A percentile compares a stretch with the other conserved stretches of the same genome.
phyloP scores from a whole-genome alignment of 768 basidiomycete genomes.

The Lyophyllum atratum region DNA sequence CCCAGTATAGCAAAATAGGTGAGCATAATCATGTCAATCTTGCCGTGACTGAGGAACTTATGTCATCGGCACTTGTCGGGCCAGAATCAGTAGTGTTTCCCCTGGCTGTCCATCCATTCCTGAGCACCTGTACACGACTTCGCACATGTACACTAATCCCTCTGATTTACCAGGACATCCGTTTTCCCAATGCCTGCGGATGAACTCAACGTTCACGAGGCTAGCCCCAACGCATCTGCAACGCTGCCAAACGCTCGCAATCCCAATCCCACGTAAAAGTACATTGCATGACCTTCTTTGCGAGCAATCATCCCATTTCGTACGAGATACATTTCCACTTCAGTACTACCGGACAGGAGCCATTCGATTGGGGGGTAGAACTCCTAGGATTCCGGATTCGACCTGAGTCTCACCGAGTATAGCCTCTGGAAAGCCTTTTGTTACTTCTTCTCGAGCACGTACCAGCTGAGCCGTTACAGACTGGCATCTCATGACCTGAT shows the following conservation, averaged over 20 bases:
- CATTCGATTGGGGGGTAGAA: not conserved
- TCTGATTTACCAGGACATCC: not conserved
- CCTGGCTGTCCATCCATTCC: not conserved
- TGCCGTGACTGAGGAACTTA: too few relatives aligned
- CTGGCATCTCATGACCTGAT: not conserved
- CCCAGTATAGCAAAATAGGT: too few relatives aligned
- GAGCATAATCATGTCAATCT: too few relatives aligned
- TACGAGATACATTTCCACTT: not conserved
- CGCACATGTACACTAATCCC: not conserved
- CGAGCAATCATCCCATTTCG: not conserved
- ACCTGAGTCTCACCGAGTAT: not conserved
- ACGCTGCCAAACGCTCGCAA: not conserved
- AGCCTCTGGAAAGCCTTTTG: not conserved
- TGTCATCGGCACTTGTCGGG: too few relatives aligned
- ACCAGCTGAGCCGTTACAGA: not conserved
- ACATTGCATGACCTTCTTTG: not conserved
- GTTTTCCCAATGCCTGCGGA: not conserved
- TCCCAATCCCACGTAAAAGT: not conserved
- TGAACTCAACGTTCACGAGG: not conserved
- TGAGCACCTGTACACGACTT: not conserved
- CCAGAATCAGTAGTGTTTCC: too few relatives aligned
- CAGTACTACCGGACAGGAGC: not conserved
- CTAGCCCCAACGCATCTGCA: not conserved
- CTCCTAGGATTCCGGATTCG: not conserved
- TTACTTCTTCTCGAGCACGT: not conserved